A percentile compares a stretch with the other conserved stretches of the same genome.
These are phyloP conservation scores for Bruguiera parviflora DNA, from an alignment of 345 rosid species.

Conservation along the genomic window DNA sequence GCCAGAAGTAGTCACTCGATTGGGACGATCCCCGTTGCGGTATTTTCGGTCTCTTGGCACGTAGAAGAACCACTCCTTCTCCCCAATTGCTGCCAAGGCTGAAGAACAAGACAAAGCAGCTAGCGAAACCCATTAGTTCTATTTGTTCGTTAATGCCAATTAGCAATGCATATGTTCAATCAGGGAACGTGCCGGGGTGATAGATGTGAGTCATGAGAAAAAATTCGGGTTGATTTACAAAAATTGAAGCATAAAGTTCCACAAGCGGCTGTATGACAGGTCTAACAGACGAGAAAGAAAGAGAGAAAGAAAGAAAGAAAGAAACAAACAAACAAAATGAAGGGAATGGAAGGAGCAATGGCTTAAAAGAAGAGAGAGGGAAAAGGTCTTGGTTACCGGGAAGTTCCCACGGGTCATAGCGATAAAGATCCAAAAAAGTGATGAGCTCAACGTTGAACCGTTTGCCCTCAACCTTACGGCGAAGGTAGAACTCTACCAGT, in stretches of 20 bases:
- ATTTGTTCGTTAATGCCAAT: neutral
- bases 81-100: slow-evolving; percentile 98
- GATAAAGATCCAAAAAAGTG: slow-evolving; percentile 97
- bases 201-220: too few species aligned
- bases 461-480: slow-evolving; percentile 99
- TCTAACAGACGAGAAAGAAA: too few species aligned
- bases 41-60: slow-evolving; percentile 96
- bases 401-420: slow-evolving; percentile 99
- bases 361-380: neutral
- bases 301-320: too few species aligned
- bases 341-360: neutral
- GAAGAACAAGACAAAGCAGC: neutral
- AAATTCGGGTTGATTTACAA: too few species aligned
- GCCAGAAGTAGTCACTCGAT: slow-evolving; percentile 92
- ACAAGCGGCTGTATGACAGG: too few species aligned
- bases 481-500: slow-evolving; percentile 97
- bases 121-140: neutral
- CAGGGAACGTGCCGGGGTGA: neutral
- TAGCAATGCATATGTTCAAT: neutral
- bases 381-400: slow-evolving; percentile 57
- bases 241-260: too few species aligned
- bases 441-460: slow-evolving; percentile 96
- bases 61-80: slow-evolving; percentile 99
- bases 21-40: slow-evolving; percentile 93
- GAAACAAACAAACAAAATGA: neutral